A percentile compares a stretch with the other conserved stretches of the same genome.
Evolutionary conservation across 176 grass and related monocot genomes (phyloP).

Genomic region (Oryza longistaminata): DNA sequence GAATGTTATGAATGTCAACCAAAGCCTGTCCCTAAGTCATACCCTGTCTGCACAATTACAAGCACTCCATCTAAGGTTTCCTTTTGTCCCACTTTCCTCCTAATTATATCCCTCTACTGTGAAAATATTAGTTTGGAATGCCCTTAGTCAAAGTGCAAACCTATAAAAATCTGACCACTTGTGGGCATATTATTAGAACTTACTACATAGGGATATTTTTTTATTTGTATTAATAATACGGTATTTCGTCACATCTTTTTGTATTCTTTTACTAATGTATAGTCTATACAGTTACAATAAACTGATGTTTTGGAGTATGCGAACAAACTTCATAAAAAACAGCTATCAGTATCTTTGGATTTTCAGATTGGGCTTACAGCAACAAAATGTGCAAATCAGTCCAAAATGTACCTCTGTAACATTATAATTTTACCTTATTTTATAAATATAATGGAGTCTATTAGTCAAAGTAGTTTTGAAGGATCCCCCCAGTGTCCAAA

Average conservation of each 20-base stretch:
- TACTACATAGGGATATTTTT: background rate
- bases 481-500: background rate
- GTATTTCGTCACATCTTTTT: background rate
- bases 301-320: background rate
- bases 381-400: background rate
- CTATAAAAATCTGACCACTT: background rate
- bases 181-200: background rate
- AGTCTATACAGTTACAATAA: background rate
- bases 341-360: background rate
- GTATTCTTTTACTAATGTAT: background rate
- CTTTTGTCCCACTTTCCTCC: slow-evolving; percentile 9
- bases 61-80: slow-evolving; percentile 98
- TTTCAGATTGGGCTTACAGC: background rate
- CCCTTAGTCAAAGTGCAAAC: background rate
- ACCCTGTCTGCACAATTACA: slow-evolving; percentile 98
- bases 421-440: background rate
- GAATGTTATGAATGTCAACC: slow-evolving; percentile 98
- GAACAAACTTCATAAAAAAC: background rate
- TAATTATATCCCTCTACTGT: background rate
- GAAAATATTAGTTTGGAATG: background rate
- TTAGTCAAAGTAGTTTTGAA: background rate
- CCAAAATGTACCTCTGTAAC: background rate
- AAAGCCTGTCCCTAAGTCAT: slow-evolving; percentile 88
- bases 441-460: background rate
- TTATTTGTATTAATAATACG: background rate